A percentile compares a stretch with the other conserved stretches of the same genome.
Conservation (phyloP, 352 stramenopile species). For the Globisporangium orthogonon region DNA sequence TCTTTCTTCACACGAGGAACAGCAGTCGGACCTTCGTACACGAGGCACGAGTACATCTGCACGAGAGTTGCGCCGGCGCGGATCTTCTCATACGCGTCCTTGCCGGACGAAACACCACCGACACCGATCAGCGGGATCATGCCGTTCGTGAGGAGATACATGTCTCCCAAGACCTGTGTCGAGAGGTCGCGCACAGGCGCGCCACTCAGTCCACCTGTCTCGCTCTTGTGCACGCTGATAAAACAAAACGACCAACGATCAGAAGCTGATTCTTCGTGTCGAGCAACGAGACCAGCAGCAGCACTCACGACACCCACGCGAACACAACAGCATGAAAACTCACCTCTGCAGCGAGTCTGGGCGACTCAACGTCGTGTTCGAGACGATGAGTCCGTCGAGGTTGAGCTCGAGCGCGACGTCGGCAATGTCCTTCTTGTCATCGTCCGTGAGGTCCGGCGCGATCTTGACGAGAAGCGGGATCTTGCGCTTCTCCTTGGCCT, state of each 20-base stretch:
- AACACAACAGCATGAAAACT: not conserved
- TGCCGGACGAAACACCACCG: constrained; percentile 84
- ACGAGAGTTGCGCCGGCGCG: constrained; percentile 93
- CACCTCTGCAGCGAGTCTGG: constrained; percentile 77
- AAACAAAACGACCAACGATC: not conserved
- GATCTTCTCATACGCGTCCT: constrained; percentile 98
- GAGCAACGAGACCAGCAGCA: not conserved
- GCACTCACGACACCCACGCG: not conserved
- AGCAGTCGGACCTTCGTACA: constrained; percentile 87
- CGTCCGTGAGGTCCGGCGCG: constrained; percentile 91
- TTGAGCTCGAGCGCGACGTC: constrained; percentile 78
- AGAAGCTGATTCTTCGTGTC: too few relatives aligned
- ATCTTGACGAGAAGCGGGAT: constrained; percentile 97
- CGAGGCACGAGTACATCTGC: constrained; percentile 93
- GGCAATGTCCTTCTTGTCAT: constrained; percentile 95
- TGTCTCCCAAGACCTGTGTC: constrained; percentile 91
- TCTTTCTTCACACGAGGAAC: constrained; percentile 88
- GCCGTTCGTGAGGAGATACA: constrained; percentile 93
- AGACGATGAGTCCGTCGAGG: constrained; percentile 96
- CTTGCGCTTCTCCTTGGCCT: constrained; percentile 38
- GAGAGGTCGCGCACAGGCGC: constrained; percentile 90
- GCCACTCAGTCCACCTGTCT: constrained; percentile 95
- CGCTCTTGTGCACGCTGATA: constrained; percentile 49
- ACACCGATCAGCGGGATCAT: constrained; percentile 95
- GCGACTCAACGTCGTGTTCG: constrained; percentile 95